A percentile compares a stretch with the other conserved stretches of the same genome.
phyloP scores from a whole-genome alignment of 352 stramenopile species.

The Thalassiosira mediterranea region DNA sequence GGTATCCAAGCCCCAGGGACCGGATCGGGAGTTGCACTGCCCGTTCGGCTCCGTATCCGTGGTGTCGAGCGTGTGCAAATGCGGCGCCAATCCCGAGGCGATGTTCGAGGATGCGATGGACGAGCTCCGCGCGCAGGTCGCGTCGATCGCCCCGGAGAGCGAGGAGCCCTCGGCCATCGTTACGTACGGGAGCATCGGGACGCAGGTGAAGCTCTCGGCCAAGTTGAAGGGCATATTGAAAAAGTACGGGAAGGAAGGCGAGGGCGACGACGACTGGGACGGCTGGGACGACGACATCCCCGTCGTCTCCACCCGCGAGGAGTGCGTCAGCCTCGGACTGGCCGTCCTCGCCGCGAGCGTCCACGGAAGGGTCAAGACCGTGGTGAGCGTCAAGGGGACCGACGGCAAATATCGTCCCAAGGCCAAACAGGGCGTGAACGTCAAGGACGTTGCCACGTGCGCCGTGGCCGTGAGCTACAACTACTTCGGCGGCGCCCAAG shows the following conservation, averaged over 20 bases:
- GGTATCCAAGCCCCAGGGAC: constrained; percentile 46
- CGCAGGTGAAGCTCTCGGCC: constrained; percentile 52
- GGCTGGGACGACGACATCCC: constrained; percentile 69
- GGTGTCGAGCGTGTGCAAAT: constrained; percentile 38
- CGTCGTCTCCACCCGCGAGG: constrained; percentile 58
- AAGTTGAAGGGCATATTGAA: constrained; percentile 28
- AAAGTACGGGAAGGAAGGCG: constrained; percentile 43
- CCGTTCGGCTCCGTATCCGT: constrained; percentile 50
- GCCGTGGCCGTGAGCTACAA: constrained; percentile 75
- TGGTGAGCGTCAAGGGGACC: constrained; percentile 53
- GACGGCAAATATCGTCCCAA: constrained; percentile 63
- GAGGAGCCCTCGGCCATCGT: constrained; percentile 71
- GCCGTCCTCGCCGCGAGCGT: constrained; percentile 69
- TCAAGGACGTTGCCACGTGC: constrained; percentile 76
- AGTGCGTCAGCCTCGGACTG: constrained; percentile 65
- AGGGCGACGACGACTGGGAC: constrained; percentile 63
- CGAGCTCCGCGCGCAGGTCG: constrained; percentile 64
- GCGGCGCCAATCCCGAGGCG: constrained; percentile 19
- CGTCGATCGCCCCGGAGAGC: constrained; percentile 63
- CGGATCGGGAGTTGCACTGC: constrained; percentile 54
- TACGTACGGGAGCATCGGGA: constrained; percentile 61
- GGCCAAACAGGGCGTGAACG: constrained; percentile 56
- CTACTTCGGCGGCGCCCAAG: constrained; percentile 62
- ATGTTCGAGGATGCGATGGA: constrained; percentile 55
- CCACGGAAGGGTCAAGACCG: constrained; percentile 58